Base-by-base conservation (phyloP, 108 stramenopile genomes). In the Pseudonitzschia multiseries region DNA sequence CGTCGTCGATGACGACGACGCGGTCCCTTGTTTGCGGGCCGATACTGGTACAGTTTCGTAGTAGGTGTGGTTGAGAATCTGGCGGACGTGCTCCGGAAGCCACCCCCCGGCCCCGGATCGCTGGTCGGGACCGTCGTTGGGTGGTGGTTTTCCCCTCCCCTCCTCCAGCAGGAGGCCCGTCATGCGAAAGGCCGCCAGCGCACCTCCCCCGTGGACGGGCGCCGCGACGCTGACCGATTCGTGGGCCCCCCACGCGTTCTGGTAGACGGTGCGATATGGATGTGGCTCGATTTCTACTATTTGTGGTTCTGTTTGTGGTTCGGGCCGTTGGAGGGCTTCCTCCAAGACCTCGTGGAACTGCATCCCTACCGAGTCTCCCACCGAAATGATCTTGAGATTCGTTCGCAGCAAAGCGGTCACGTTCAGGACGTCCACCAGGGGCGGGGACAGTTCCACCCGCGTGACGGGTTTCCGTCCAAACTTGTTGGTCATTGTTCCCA, bases 161-260 rank as follows among this genome's bases (percentile, higher is more conserved):
- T 43, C 26, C 22, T 43, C 18, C 26, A 68, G 22, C n/a, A 68
- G 22, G n/a, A 68, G 22, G n/a, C 66, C 66, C 44, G 66, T 68
- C 42, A 68, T 68, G 42, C 66, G 66, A 43, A 68, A 68, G 41
- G 66, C 66, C 9, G 66, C 66, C 26, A 68, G 21, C 17, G 33
- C 66, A 68, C 43, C 44, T 29, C 63, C 63, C 31, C 63, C 63
- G 21, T 68, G 24, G 22, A 46, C 33, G 20, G 44, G 43, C n/a
- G 66, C 44, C 26, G 33, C 8, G 20, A 68, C 66, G n/a, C 43
- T 46, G 8, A 50, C 46, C 42, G 66, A 46, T 68, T 68, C 66
- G 42, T 68, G 66, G 22, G 43, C 66, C 18, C 66, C 66, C 66
- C 66, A 68, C 21, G 66, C 66, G 33, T 68, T 48, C 42, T 68